phyloP scores from a whole-genome alignment of 1,284 basidiomycete species.

The Trametes hirsuta region DNA sequence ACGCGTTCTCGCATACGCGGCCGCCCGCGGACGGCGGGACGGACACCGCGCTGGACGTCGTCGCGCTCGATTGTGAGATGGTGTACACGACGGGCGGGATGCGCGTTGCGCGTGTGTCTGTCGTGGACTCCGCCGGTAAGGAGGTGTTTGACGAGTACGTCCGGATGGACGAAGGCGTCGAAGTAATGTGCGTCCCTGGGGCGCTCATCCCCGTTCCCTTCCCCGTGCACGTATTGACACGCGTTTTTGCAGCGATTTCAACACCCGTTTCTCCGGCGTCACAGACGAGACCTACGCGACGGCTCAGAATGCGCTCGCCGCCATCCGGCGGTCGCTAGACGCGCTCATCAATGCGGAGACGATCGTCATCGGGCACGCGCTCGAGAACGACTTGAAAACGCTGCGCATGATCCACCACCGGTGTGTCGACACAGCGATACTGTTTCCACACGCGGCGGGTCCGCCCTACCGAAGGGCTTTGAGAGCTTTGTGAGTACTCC shows the following conservation, averaged over 20 bases:
- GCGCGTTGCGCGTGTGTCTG: constrained; percentile 84
- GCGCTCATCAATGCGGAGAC: constrained; percentile 76
- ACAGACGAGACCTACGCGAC: constrained; percentile 58
- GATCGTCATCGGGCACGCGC: constrained; percentile 81
- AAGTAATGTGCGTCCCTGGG: constrained; percentile 70
- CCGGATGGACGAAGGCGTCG: constrained; percentile 75
- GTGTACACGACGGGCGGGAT: constrained; percentile 89
- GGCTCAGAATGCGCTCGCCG: constrained; percentile 63
- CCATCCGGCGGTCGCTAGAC: constrained; percentile 70
- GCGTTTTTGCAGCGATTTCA: constrained; percentile 68
- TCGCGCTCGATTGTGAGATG: constrained; percentile 92
- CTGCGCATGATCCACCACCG: constrained; percentile 81
- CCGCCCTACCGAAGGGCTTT: constrained; percentile 79
- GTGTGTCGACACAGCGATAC: constrained; percentile 82
- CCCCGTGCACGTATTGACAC: not conserved
- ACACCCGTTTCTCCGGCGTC: constrained; percentile 90
- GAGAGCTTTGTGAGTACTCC: constrained; percentile 68
- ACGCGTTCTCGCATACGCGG: constrained; percentile 66
- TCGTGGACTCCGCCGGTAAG: constrained; percentile 76
- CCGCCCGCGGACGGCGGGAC: constrained; percentile 3
- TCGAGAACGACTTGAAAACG: constrained; percentile 91
- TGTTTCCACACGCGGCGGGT: constrained; percentile 84
- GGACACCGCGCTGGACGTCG: constrained; percentile 65
- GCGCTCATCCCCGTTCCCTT: no score
- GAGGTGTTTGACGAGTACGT: constrained; percentile 84